These are phyloP conservation scores for Panaeolus papilionaceus DNA, from an alignment of 768 basidiomycete species.

Conservation along the genomic window DNA sequence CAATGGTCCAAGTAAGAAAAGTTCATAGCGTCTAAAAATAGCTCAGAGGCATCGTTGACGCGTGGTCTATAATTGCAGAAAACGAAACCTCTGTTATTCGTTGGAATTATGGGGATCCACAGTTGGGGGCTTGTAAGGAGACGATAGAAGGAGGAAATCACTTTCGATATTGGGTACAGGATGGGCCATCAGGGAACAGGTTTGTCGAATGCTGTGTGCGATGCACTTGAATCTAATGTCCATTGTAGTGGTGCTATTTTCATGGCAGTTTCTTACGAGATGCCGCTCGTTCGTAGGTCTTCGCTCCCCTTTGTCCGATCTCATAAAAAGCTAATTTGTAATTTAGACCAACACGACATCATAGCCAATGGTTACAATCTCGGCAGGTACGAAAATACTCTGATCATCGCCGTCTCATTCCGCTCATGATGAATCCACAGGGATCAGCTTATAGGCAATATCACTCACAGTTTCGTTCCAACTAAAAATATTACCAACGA, in stretches of 20 bases:
- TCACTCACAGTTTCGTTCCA: constrained; percentile 59
- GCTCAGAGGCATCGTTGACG: not conserved
- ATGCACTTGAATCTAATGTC: constrained; percentile 6
- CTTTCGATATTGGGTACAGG: constrained; percentile 88
- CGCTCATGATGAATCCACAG: constrained; percentile 40
- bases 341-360: constrained; percentile 70
- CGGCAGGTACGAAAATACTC: constrained; percentile 56
- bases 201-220: constrained; percentile 30
- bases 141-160: constrained; percentile 88
- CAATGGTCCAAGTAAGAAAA: constrained; percentile 63
- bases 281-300: constrained; percentile 59
- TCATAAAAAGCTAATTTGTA: constrained; percentile 13
- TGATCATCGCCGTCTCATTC: not conserved
- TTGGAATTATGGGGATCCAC: constrained; percentile 82
- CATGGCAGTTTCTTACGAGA: constrained; percentile 77
- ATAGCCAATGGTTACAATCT: constrained; percentile 81
- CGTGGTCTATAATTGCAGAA: constrained; percentile 44
- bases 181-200: constrained; percentile 68
- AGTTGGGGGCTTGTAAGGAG: constrained; percentile 87
- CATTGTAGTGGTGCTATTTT: constrained; percentile 69
- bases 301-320: not conserved
- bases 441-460: constrained; percentile 87
- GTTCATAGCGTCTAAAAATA: constrained; percentile 8
- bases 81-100: constrained; percentile 88
- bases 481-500: constrained; percentile 59